phyloP scores from a whole-genome alignment of 140 eudicot species.

The Bidens hawaiensis region DNA sequence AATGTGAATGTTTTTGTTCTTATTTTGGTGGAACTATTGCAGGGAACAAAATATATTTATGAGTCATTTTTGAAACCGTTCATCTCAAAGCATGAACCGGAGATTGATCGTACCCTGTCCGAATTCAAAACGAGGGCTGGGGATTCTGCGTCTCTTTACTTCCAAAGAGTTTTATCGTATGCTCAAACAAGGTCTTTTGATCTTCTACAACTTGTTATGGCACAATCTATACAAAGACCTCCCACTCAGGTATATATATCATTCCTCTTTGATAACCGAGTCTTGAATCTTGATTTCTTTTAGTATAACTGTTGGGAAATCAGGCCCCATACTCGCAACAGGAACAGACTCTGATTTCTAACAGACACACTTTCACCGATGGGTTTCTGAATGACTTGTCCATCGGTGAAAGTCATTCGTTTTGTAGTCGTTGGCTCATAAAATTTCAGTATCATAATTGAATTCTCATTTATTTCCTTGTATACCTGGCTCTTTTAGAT shows the following conservation, averaged over 20 bases:
- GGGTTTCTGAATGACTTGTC: too few relatives aligned
- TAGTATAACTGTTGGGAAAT: too few relatives aligned
- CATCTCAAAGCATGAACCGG: slow-evolving; percentile 71
- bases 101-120: slow-evolving; percentile 71
- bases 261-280: too few relatives aligned
- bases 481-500: too few relatives aligned
- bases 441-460: too few relatives aligned
- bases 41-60: slow-evolving; percentile 83
- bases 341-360: too few relatives aligned
- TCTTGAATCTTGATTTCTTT: too few relatives aligned
- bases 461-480: too few relatives aligned
- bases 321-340: too few relatives aligned
- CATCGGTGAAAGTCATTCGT: too few relatives aligned
- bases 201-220: slow-evolving; percentile 59
- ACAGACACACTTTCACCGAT: too few relatives aligned
- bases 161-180: slow-evolving; percentile 52
- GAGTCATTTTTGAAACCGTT: slow-evolving; percentile 67
- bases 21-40: slow-evolving; percentile 3
- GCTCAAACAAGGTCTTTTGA: slow-evolving; percentile 74
- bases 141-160: slow-evolving; percentile 60
- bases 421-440: too few relatives aligned
- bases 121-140: slow-evolving; percentile 83
- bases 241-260: slow-evolving; percentile 56
- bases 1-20: neutral
- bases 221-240: slow-evolving; percentile 64